Evolutionary conservation across 345 rosid species (phyloP).

Genomic region (Anacardium occidentale): DNA sequence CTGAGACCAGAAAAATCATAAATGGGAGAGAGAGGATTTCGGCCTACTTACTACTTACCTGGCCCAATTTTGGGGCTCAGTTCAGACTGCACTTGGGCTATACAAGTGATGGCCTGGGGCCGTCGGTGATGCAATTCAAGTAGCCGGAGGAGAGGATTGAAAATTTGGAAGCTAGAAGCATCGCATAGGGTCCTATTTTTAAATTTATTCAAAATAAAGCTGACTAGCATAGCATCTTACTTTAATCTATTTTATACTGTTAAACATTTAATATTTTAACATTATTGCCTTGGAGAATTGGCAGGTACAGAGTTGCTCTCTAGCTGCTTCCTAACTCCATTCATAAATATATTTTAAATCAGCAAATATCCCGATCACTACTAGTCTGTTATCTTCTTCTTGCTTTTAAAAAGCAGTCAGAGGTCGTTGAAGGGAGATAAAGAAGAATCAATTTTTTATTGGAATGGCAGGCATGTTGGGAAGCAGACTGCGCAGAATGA

Average conservation of each 20-base stretch:
- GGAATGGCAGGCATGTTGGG: too few species aligned
- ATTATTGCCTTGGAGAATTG: neutral
- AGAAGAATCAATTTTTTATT: too few species aligned
- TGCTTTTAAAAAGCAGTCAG: too few species aligned
- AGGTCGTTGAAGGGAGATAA: too few species aligned
- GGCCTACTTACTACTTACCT: neutral
- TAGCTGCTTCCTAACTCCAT: neutral
- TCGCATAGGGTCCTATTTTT: neutral
- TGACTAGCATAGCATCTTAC: neutral
- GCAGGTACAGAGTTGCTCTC: neutral
- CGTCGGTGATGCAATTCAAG: too few species aligned
- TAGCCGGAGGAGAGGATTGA: too few species aligned
- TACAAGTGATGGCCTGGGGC: neutral
- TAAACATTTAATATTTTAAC: neutral
- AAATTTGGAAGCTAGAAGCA: too few species aligned
- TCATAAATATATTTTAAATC: too few species aligned
- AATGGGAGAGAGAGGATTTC: neutral
- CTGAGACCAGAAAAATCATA: neutral
- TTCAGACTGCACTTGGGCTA: neutral
- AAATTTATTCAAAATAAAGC: neutral
- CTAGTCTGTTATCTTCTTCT: too few species aligned
- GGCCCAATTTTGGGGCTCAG: neutral
- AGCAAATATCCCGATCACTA: too few species aligned
- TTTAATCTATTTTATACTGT: neutral
- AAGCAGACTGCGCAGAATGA: too few species aligned